Evolutionary conservation across 306 rosid genomes (phyloP), one percentile per base, ranked within the genome.

Genomic region (Cajanus cajan): DNA sequence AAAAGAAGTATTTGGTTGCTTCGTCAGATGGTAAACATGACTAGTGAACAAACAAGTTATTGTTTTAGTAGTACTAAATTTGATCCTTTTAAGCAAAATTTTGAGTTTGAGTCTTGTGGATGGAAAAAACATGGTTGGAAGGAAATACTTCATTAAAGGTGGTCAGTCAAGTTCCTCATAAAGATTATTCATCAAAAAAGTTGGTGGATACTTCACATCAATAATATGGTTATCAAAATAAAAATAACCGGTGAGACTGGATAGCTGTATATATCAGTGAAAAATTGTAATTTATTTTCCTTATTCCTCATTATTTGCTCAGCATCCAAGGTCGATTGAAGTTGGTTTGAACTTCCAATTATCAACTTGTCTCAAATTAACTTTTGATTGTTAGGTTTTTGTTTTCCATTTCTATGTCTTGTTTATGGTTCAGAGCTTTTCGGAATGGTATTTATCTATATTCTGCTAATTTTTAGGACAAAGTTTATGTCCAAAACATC

Each of bases 401-500:
- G 15, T 6, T 65, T 48, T 51, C 39, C 9, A 11, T 13, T 52
- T 7, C 6, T 77, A 43, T 64, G 36, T 4, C 73, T 11, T 48
- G 21, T 71, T 64, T 63, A 4, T 51, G 34, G 3, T 18, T 28
- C 21, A 51, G 18, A 31, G 66, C 47, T 73, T 59, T 52, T 69
- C 72, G 52, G 70, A 63, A 62, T 36, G 69, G 16, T 62, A 11
- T 21, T 36, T 65, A 36, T 45, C n/a, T 71, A 33, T 8, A 16
- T 47, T 50, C 40, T 54, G 69, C 15, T 71, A 14, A 28, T 24
- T 65, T 77, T 45, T 77, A 13, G 57, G 19, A 16, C 51, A 7
- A 48, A 76, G 21, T 68, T 73, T 39, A 80, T 75, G 25, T 45
- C 34, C 70, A 28, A 64, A 64, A 64, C 68, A 14, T 65, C 69